Conservation (phyloP, 768 basidiomycete species). For the Neoboletus brunneissimus region DNA sequence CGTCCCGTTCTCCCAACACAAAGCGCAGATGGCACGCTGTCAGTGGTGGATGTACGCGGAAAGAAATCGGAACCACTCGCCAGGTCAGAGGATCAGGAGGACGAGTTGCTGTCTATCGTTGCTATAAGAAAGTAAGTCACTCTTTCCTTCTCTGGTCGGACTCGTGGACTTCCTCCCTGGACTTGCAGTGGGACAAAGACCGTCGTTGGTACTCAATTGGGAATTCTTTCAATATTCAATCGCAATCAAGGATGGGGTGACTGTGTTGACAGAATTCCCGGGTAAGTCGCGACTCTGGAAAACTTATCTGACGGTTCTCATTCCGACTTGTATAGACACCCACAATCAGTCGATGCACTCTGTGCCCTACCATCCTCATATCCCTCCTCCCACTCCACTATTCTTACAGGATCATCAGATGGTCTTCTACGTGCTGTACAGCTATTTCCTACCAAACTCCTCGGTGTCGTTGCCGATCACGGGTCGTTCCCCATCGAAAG, state of each 20-base stretch:
- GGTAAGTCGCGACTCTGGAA: constrained; percentile 44
- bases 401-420: constrained; percentile 90
- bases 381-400: constrained; percentile 59
- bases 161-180: not conserved
- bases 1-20: not conserved
- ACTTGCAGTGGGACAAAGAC: constrained; percentile 64
- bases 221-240: constrained; percentile 89
- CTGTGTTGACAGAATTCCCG: constrained; percentile 87
- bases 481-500: constrained; percentile 92
- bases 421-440: constrained; percentile 86
- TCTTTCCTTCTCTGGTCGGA: not conserved
- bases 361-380: constrained; percentile 66
- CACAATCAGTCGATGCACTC: constrained; percentile 85
- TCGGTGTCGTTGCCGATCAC: constrained; percentile 89
- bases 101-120: constrained; percentile 84
- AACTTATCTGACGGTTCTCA: constrained; percentile 7
- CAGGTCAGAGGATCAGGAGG: constrained; percentile 94
- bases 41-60: constrained; percentile 86
- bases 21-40: constrained; percentile 91
- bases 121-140: constrained; percentile 72
- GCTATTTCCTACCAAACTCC: constrained; percentile 82
- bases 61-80: constrained; percentile 75
- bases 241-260: constrained; percentile 85
- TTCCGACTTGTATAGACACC: constrained; percentile 57
- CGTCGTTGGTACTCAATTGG: constrained; percentile 86